Percentiles rank a stretch among this genome's conserved stretches.
These are phyloP conservation scores for Stephania cephalantha DNA, from an alignment of 164 flowering plant genomes.

Conservation along the genomic window DNA sequence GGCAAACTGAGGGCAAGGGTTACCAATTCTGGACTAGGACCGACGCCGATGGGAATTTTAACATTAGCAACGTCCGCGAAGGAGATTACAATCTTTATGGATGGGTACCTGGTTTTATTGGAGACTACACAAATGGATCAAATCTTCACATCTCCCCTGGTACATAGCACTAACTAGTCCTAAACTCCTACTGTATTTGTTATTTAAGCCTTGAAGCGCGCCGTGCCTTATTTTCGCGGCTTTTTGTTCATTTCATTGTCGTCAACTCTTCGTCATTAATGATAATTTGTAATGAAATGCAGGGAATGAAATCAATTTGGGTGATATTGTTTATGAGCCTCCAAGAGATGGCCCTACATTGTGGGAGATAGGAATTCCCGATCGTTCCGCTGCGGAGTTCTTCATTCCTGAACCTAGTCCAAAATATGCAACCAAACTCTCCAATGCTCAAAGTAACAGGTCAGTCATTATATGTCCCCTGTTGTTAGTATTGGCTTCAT, in stretches of 20 bases:
- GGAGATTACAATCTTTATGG: slow-evolving; percentile 74
- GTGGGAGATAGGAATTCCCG: slow-evolving; percentile 90
- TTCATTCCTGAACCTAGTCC: slow-evolving; percentile 74
- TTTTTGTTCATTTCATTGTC: background rate
- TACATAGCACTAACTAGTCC: background rate
- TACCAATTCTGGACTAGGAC: slow-evolving; percentile 81
- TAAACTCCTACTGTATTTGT: background rate
- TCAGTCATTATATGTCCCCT: slow-evolving; percentile 12
- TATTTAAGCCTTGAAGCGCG: background rate
- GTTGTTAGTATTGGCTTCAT: background rate
- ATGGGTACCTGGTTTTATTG: slow-evolving; percentile 73
- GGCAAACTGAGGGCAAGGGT: slow-evolving; percentile 91
- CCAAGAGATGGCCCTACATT: slow-evolving; percentile 77
- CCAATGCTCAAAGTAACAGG: slow-evolving; percentile 53
- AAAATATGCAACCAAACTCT: slow-evolving; percentile 53
- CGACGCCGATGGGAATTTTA: slow-evolving; percentile 48
- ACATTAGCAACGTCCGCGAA: slow-evolving; percentile 34
- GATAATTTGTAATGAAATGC: slow-evolving; percentile 8
- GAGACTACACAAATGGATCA: slow-evolving; percentile 47
- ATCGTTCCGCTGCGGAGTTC: slow-evolving; percentile 76
- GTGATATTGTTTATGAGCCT: slow-evolving; percentile 50
- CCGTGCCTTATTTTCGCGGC: background rate
- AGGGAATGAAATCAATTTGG: slow-evolving; percentile 51
- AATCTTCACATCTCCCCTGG: slow-evolving; percentile 51
- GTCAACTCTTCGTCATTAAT: no score